Evolutionary conservation across 352 stramenopile genomes (phyloP), one percentile per base, ranked within the genome.

Genomic region (Phytophthora citricola): DNA sequence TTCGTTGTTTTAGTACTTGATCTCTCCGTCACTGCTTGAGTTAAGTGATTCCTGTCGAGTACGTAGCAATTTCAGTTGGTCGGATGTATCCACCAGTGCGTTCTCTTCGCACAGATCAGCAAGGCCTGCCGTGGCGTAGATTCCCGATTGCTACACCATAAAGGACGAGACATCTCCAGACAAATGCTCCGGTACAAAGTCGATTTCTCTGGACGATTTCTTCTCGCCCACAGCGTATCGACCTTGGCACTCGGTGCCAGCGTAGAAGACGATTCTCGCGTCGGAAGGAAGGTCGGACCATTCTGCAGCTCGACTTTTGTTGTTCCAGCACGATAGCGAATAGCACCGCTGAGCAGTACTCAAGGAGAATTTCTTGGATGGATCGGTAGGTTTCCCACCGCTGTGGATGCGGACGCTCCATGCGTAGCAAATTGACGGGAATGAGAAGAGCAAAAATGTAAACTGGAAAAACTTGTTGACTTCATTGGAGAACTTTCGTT

Each of bases 61-160:
- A 52, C 9, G 14, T 12, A 43, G 27, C 38, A 58, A 39, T 8
- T 17, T 40, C 20, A 26, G 26, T 32, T 50, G 26, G 20, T 59
- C n/a, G 17, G 39, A n/a, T 49, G n/a, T n/a, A n/a, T n/a, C n/a
- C n/a, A n/a, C 9, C 12, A 36, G 2, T 5, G 44, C 40, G 2
- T 59, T 39, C n/a, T 68, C 48, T 12, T 52, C 26, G 46, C 58
- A 69, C 11, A 54, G 11, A 22, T 57, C 51, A 1, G 43, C 22
- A 12, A 69, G 26, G 1, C 58, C 59, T 14, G 38, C 22, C 4
- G 52, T 73, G n/a, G 58, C 44, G 32, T 69, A 73, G 32, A 59
- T 55, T 12, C 53, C 65, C 10, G 59, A 69, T 29, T 73, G 51
- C 47, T 38, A 69, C 14, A 73, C 26, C 52, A 73, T 73, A 22